Conservation (phyloP, 805 yeast species). For the Candida tallmaniae region DNA sequence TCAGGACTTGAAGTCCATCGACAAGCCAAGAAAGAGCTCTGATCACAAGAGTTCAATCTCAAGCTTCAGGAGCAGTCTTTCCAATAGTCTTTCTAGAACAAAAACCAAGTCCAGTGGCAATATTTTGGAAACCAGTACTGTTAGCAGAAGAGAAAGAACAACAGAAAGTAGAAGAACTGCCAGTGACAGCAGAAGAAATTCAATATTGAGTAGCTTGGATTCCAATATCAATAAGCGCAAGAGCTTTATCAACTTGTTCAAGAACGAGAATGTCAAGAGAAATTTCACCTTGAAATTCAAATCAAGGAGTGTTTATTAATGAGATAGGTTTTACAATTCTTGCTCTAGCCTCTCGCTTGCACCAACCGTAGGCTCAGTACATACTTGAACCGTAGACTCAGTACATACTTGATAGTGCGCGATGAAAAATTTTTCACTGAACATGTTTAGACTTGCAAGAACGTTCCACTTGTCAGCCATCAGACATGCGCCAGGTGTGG, state of each 20-base stretch:
- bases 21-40: background rate
- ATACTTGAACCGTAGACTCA: no score
- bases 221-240: conserved; percentile 11
- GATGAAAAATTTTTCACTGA: conserved; percentile 6
- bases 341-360: background rate
- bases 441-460: conserved; percentile 1
- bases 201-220: background rate
- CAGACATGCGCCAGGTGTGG: conserved; percentile 5
- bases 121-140: background rate
- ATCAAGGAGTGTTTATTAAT: conserved; percentile 14
- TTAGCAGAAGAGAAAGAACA: background rate
- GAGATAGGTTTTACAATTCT: background rate
- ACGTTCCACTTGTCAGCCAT: background rate
- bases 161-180: background rate
- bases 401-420: no score
- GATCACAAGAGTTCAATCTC: no score
- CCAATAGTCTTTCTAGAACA: background rate
- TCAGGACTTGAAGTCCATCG: background rate
- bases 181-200: conserved; percentile 1
- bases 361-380: no score
- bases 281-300: conserved; percentile 16
- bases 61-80: background rate
- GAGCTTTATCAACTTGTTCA: conserved; percentile 14
- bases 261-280: conserved; percentile 13
- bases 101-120: background rate